Base-by-base conservation (phyloP, 1,139 yeast genomes). In the Hansenula sp. region DNA sequence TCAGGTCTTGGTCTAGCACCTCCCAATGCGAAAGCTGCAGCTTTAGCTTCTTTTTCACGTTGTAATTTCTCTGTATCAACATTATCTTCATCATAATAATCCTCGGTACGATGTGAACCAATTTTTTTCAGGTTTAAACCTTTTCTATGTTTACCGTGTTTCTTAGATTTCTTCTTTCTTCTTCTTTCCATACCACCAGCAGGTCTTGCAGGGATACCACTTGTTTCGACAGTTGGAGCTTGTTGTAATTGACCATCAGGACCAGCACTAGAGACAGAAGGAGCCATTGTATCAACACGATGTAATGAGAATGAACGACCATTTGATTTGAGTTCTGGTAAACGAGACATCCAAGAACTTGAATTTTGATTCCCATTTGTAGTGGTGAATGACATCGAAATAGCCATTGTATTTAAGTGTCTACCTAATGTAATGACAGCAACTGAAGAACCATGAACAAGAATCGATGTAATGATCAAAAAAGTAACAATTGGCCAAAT, bases 401-500 rank as follows among this genome's bases (percentile, higher is more conserved):
- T 80, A 6, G 96, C 88, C 83, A 92, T 83, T 46, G 95, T 82
- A 65, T 90, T 89, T 60, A 92, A 75, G 45, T 94, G 82, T 56
- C 82, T 85, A 39, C 97, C 97, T 39, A 92, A 71, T 5, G 94
- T 82, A 50, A 89, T 75, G 6, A 90, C 96, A 0, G 98, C 98
- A 34, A 92, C 96, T 0, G 97, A 89, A 0, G 97, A 90, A 13
- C 98, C 98, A 64, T 92, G 98, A 24, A 92, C 95, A 22, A 89
- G 68, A 53, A 92, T 92, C 3, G 97, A 89, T 0, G 95, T 76
- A 11, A 92, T 71, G 29, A 92, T 88, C 46, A 92, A 66, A 55
- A 92, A 92, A 33, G 92, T 81, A 1, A 85, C 87, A 9, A 88
- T 73, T 1, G 98, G 98, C 97, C 98, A 92, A 38, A 92, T 74